Base-by-base conservation (phyloP, 176 grass and related monocot species). In the Poa annua region DNA sequence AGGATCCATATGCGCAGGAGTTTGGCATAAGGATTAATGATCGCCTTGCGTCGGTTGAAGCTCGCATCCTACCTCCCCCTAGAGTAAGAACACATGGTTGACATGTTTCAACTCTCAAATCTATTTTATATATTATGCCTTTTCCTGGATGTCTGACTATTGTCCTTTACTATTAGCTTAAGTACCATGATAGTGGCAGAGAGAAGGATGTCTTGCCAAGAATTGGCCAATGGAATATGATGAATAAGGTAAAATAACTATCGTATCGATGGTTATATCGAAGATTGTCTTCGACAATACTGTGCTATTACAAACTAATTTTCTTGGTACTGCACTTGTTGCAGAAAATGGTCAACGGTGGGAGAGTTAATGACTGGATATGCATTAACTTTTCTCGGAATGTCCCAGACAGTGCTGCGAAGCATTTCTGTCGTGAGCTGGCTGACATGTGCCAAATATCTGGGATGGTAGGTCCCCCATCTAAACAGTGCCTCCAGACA, bases 191-290 rank as follows among this genome's bases (percentile, higher is more conserved):
- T 36, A 91, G 80, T 66, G 92, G 92, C 42, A 91, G 81, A 83
- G 89, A 91, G 77, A 91, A 89, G 71, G 86, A 91, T 76, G 90
- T 90, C 42, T 79, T 87, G 67, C 92, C 92, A 78, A 91, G 84
- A 78, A 66, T 89, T 80, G 92, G 92, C 39, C 78, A 88, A 56
- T 94, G 92, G 92, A 94, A 92, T 72, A 91, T 92, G 92, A 88
- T 79, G 89, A 77, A 94, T 71, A 94, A 94, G 89, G 92, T 94
- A 38, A 38, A 38, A 38, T 38, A 41, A 55, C 21, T 35, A 57
- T 71, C 20, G 35, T 1, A 3, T 54, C 11, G 8, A 74, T 61
- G 11, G 71, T 52, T 80, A n/a, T 53, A 10, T 47, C 34, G 26
- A 79, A 77, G 19, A 77, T 77, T 79, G 11, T 38, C 45, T n/a